Base-by-base conservation (phyloP, 2,329 filamentous ascomycete genomes). In the Sporothrix pseudoabietina region DNA sequence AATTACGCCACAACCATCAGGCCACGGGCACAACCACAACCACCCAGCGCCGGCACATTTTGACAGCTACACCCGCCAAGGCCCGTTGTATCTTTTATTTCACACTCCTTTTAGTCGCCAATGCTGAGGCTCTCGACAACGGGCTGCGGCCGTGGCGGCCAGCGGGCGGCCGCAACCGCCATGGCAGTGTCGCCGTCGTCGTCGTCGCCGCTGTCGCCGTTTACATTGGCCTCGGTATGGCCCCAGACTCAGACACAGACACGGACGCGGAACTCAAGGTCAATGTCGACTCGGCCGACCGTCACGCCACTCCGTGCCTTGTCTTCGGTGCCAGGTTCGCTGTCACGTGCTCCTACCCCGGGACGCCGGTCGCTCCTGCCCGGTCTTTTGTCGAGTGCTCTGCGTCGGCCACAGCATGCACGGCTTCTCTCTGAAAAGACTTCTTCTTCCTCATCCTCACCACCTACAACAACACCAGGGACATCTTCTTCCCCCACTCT, bases 71-170 rank as follows among this genome's bases (percentile, higher is more conserved):
- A 12, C 35, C 47, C 59, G 49, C 35, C 47, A 55, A 39, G 35
- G 55, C 44, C 52, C 71, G 30, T 57, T 55, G 65, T 32, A 19
- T 22, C 26, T 26, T 19, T n/a, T 55, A 32, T 47, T 26, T 9
- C 30, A 39, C 19, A 57, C n/a, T 26, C 57, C 65, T 54, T 2
- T 3, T 35, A 1, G 16, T 12, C 30, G 7, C 12, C 44, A 32
- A 73, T 73, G 75, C 73, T 75, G 70, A 71, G 74, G 72, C 70
- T 76, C 44, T 30, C 73, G 68, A 76, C 72, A 49, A 69, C 52
- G n/a, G 55, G 74, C 63, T 54, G 74, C 47, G 63, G 69, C 69
- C 49, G 65, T 41, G 49, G 69, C 32, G 41, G 52, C 14, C 9
- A 68, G 52, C 47, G 44, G 32, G 47, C 54, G 4, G 54, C 65